A percentile compares a stretch with the other conserved stretches of the same genome.
Conservation (phyloP, 1,284 basidiomycete genomes). For the Hymenochaete sp. region DNA sequence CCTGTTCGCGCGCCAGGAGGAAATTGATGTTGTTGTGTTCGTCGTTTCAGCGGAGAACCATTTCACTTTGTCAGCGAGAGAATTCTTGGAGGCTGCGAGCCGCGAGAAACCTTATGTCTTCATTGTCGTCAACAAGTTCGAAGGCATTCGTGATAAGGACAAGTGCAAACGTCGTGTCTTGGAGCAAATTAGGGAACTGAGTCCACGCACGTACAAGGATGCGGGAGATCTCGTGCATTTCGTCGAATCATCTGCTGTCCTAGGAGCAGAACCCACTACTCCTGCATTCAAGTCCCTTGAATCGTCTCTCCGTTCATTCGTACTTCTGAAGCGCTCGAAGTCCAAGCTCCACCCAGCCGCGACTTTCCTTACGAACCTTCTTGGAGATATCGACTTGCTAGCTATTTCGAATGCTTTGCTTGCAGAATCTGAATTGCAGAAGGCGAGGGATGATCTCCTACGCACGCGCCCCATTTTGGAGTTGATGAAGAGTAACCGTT, state of each 20-base stretch:
- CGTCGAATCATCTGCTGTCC: conserved; percentile 80
- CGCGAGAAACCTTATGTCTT: conserved; percentile 98
- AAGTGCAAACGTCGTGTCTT: conserved; percentile 86
- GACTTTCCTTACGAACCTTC: conserved; percentile 85
- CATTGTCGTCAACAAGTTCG: conserved; percentile 98
- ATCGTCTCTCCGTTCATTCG: conserved; percentile 88
- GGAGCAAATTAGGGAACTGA: conserved; percentile 91
- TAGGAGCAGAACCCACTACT: conserved; percentile 55
- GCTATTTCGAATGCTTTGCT: conserved; percentile 82
- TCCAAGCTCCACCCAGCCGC: conserved; percentile 95
- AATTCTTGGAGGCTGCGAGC: conserved; percentile 90
- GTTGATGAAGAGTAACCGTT: conserved; percentile 71
- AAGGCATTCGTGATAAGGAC: conserved; percentile 92
- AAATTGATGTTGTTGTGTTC: conserved; percentile 98
- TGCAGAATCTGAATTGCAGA: conserved; percentile 73
- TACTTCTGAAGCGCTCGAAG: conserved; percentile 89
- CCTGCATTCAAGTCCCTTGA: conserved; percentile 83
- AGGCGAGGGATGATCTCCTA: conserved; percentile 65
- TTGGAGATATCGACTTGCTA: conserved; percentile 84
- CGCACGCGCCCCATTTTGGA: conserved; percentile 78
- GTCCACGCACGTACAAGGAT: conserved; percentile 87
- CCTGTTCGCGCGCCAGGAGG: conserved; percentile 92
- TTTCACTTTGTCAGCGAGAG: conserved; percentile 92
- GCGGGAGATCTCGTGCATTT: conserved; percentile 95
- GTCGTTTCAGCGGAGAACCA: conserved; percentile 98